Base-by-base conservation (phyloP, 768 basidiomycete species). In the Termitomyces sp. region DNA sequence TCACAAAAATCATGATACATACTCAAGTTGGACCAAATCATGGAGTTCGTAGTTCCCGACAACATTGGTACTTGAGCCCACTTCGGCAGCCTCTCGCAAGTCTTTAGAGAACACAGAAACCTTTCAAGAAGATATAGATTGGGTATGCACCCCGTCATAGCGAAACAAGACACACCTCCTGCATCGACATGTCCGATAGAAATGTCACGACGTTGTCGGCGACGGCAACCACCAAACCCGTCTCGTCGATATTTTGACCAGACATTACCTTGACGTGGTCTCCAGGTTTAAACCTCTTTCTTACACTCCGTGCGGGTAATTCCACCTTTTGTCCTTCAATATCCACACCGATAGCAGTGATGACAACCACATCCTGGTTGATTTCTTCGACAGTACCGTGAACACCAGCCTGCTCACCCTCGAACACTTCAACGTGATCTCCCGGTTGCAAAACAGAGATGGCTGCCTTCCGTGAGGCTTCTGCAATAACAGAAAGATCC, bases 221-320 rank as follows among this genome's bases (percentile, higher is more conserved):
- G 19, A 95, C 87, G 21, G 93, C 88, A 23, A 98, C 89, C 38
- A 99, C 96, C 64, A 98, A 79, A 75, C 97, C 97, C 3, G 94
- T 95, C 71, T 97, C 95, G 65, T 97, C 92, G 8, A 85, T 83
- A 66, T 98, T 97, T 71, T 94, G 87, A 23, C 97, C 97, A 15
- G 86, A 80, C 86, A 98, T 94, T 56, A 98, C 96, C 73, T 98
- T 98, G 72, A 99, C 94, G 65, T 99, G 97, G 72, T 98, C 96
- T 66, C 97, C 97, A 54, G 94, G 82, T 68, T 93, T 94, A 79
- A 99, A 98, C 44, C 88, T 79, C 73, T 99, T 99, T 64, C 95
- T 79, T 3, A 98, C 94, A 68, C 89, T 89, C 54, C 90, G 78
- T 0, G 92, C 91, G 10, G 90, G 87, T 8, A 95, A 79, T 57